Conservation (phyloP, 2,329 filamentous ascomycete genomes). For the Curvularia hawaiiensis region DNA sequence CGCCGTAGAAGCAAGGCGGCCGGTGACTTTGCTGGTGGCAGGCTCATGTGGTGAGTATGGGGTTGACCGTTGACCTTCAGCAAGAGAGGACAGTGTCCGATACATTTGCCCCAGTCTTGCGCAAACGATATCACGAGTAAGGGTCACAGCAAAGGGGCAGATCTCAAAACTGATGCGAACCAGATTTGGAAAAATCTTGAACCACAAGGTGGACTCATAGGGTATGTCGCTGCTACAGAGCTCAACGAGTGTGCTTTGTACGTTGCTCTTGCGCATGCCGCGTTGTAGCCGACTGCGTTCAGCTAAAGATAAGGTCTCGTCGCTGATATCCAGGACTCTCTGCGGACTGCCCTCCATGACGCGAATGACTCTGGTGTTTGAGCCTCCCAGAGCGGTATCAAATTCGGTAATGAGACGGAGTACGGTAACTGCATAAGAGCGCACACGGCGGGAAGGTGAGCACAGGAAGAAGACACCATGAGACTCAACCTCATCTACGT, state of each 20-base stretch:
- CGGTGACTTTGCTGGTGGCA: constrained; percentile 60
- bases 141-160: constrained; percentile 87
- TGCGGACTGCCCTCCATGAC: constrained; percentile 90
- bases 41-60: constrained; percentile 65
- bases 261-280: constrained; percentile 82
- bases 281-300: constrained; percentile 91
- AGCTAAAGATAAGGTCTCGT: constrained; percentile 87
- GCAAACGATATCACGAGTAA: constrained; percentile 90
- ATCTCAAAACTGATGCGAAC: constrained; percentile 88
- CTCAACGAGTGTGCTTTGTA: constrained; percentile 85
- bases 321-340: constrained; percentile 88
- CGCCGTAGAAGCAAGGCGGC: constrained; percentile 66
- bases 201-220: constrained; percentile 95
- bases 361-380: constrained; percentile 81
- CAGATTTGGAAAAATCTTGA: constrained; percentile 96
- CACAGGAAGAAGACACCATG: constrained; percentile 97
- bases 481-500: constrained; percentile 96
- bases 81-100: constrained; percentile 76
- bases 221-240: constrained; percentile 94
- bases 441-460: constrained; percentile 88
- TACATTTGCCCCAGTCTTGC: constrained; percentile 94
- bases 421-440: constrained; percentile 89
- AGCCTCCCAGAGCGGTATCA: constrained; percentile 83
- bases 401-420: constrained; percentile 92
- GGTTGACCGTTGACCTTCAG: constrained; percentile 63